Percentiles rank a stretch among this genome's conserved stretches.
Conservation (phyloP, 1,139 yeast species). For the Scheffersomyces segobiensis region DNA sequence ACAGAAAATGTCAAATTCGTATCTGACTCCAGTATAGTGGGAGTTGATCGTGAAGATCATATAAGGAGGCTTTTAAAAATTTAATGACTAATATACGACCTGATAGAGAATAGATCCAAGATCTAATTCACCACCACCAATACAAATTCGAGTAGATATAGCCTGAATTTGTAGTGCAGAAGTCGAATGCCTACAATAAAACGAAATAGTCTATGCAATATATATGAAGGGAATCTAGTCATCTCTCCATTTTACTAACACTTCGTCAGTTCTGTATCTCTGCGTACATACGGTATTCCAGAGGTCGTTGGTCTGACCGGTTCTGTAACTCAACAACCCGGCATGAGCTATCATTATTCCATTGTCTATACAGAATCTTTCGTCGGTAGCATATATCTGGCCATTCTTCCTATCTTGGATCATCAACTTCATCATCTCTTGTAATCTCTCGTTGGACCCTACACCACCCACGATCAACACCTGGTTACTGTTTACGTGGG, state of each 20-base stretch:
- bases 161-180: not conserved
- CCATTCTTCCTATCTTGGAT: slow-evolving; percentile 83
- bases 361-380: slow-evolving; percentile 93
- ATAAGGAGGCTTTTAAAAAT: slow-evolving; percentile 20
- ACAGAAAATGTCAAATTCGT: slow-evolving; percentile 30
- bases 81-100: slow-evolving; percentile 24
- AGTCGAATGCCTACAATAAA: not conserved
- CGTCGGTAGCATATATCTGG: slow-evolving; percentile 89
- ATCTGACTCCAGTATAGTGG: slow-evolving; percentile 29
- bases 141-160: not conserved
- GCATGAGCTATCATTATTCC: slow-evolving; percentile 99
- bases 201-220: not conserved
- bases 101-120: not conserved
- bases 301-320: slow-evolving; percentile 66
- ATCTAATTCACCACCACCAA: not conserved
- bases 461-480: slow-evolving; percentile 98
- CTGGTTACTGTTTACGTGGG: slow-evolving; percentile 87
- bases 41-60: slow-evolving; percentile 3
- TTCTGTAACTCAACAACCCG: slow-evolving; percentile 82
- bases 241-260: slow-evolving; percentile 84
- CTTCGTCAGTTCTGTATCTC: slow-evolving; percentile 92
- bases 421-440: slow-evolving; percentile 95
- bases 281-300: slow-evolving; percentile 86
- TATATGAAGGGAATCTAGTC: slow-evolving; percentile 24
- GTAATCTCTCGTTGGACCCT: slow-evolving; percentile 88